Conservation (phyloP, 2,329 filamentous ascomycete genomes). For the Colletotrichum gigasporum region DNA sequence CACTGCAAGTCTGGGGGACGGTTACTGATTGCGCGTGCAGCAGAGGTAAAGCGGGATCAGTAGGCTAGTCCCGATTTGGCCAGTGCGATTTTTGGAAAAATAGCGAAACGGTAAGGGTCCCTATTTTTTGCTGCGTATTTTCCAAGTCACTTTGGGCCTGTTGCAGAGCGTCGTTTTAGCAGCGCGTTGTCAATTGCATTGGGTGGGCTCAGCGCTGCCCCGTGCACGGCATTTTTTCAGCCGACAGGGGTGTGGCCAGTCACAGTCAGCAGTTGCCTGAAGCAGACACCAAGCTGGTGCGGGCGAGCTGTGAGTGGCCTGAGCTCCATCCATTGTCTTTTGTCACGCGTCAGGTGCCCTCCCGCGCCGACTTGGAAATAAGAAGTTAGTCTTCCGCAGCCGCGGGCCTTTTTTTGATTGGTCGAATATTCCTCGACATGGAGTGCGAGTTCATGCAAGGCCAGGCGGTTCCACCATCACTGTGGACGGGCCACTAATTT, state of each 20-base stretch:
- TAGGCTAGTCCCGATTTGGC: slow-evolving; percentile 35
- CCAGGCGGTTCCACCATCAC: slow-evolving; percentile 4
- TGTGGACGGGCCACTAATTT: no score
- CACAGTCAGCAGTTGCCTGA: slow-evolving; percentile 1
- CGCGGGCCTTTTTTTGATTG: slow-evolving; percentile 28
- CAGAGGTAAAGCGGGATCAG: slow-evolving; percentile 28
- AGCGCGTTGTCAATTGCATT: slow-evolving; percentile 16
- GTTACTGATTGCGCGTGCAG: slow-evolving; percentile 33
- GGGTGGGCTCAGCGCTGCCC: neutral
- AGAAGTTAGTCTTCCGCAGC: neutral
- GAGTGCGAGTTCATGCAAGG: slow-evolving; percentile 25
- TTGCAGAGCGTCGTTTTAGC: slow-evolving; percentile 9
- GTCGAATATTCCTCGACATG: neutral
- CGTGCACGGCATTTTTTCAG: slow-evolving; percentile 18
- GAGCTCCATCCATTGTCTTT: neutral
- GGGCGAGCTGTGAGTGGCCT: slow-evolving; percentile 15
- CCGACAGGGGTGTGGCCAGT: neutral
- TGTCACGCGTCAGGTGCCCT: slow-evolving; percentile 18
- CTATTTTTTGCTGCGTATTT: slow-evolving; percentile 31
- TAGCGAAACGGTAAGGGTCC: slow-evolving; percentile 30
- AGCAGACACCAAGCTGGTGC: neutral
- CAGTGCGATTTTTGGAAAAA: slow-evolving; percentile 26
- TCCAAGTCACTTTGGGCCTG: slow-evolving; percentile 16
- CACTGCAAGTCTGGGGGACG: slow-evolving; percentile 29
- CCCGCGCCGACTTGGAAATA: no score